These are phyloP conservation scores for Paramecium bursaria DNA, from an alignment of 73 alveolate genomes.

Conservation along the genomic window DNA sequence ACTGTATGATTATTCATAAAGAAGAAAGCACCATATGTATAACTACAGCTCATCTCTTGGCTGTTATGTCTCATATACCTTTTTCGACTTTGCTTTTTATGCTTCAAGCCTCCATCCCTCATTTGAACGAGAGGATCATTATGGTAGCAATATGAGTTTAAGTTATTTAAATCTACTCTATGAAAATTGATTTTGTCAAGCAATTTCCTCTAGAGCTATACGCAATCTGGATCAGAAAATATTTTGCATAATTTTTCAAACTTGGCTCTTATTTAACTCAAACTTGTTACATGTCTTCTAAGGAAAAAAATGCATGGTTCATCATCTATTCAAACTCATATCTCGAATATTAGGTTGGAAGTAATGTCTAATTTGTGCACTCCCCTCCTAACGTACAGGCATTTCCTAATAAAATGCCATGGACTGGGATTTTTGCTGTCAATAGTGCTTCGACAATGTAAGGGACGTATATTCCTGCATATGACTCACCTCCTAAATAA, in stretches of 20 bases:
- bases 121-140: constrained; percentile 35
- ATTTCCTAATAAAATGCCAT: constrained; percentile 47
- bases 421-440: background rate
- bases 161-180: constrained; percentile 38
- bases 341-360: background rate
- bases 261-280: background rate
- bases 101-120: background rate
- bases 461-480: constrained; percentile 90
- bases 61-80: background rate
- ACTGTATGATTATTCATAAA: constrained; percentile 43
- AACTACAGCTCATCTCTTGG: background rate
- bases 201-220: constrained; percentile 8
- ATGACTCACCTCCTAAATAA: constrained; percentile 89
- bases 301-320: constrained; percentile 19
- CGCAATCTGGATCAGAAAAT: constrained; percentile 1
- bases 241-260: constrained; percentile 23
- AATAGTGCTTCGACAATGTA: constrained; percentile 3
- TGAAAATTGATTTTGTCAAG: background rate
- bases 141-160: constrained; percentile 34
- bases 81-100: background rate
- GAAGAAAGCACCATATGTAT: constrained; percentile 33
- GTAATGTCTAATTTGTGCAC: constrained; percentile 20
- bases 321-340: constrained; percentile 1
- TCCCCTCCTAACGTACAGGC: constrained; percentile 50
- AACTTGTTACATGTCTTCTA: constrained; percentile 25